Evolutionary conservation across 306 rosid species (phyloP).

Genomic region (Fagus crenata): DNA sequence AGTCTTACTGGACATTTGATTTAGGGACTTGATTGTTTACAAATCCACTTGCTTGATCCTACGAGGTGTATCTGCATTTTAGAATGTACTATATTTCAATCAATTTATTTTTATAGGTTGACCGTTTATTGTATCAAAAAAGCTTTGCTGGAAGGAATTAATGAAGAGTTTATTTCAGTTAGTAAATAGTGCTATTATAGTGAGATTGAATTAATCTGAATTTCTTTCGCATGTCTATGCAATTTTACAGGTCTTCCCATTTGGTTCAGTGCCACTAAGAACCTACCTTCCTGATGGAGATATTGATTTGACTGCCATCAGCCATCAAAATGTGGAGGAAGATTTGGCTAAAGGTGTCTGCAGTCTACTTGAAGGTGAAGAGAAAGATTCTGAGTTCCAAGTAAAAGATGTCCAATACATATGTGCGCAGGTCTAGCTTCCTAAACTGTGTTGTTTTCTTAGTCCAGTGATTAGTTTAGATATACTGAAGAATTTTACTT

Average conservation of each 20-base stretch:
- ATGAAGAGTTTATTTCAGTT: constrained; percentile 8
- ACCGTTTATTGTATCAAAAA: too few relatives aligned
- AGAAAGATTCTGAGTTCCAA: constrained; percentile 28
- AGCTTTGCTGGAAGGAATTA: too few relatives aligned
- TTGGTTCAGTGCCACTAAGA: constrained; percentile 73
- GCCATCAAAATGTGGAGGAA: constrained; percentile 44
- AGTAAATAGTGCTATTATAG: constrained; percentile 12
- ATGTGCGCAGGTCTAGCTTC: constrained; percentile 53
- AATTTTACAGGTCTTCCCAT: constrained; percentile 56
- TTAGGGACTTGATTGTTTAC: too few relatives aligned
- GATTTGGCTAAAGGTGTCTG: constrained; percentile 46
- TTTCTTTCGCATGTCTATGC: constrained; percentile 17
- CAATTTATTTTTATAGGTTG: too few relatives aligned
- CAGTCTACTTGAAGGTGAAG: constrained; percentile 34
- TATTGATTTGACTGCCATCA: constrained; percentile 61
- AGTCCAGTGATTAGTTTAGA: constrained; percentile 7
- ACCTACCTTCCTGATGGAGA: constrained; percentile 86
- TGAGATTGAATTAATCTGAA: constrained; percentile 6
- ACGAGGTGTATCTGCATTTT: too few relatives aligned
- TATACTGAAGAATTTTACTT: too few relatives aligned
- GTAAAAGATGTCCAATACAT: constrained; percentile 49
- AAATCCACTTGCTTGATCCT: too few relatives aligned
- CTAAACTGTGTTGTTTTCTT: constrained; percentile 10
- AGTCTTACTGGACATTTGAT: too few relatives aligned
- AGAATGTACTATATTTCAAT: too few relatives aligned